phyloP scores from a whole-genome alignment of 495 filamentous ascomycete species.

The Darksidea phi region DNA sequence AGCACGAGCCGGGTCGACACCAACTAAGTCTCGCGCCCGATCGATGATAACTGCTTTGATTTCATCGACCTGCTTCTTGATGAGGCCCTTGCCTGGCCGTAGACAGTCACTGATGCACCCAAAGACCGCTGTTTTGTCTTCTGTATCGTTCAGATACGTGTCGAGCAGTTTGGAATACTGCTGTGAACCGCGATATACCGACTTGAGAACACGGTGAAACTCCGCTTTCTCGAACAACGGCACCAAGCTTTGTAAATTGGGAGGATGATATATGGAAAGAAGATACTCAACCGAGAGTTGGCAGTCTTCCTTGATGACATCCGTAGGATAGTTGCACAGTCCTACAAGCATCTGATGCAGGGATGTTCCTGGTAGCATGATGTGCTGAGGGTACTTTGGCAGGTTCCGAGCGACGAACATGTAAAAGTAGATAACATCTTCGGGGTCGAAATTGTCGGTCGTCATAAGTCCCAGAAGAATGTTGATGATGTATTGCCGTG shows the following conservation, averaged over 20 bases:
- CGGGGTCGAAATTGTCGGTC: constrained; percentile 63
- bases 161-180: constrained; percentile 76
- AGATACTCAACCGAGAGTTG: constrained; percentile 95
- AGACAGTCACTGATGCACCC: constrained; percentile 79
- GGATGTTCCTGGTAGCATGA: constrained; percentile 81
- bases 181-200: constrained; percentile 76
- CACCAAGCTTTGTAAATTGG: constrained; percentile 72
- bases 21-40: constrained; percentile 65
- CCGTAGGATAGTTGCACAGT: constrained; percentile 77
- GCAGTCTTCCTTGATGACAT: constrained; percentile 85
- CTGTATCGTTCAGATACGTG: constrained; percentile 81
- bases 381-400: constrained; percentile 94
- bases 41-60: constrained; percentile 68
- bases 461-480: constrained; percentile 89
- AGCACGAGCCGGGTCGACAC: constrained; percentile 65
- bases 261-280: constrained; percentile 86
- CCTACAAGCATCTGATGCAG: constrained; percentile 77
- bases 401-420: constrained; percentile 98
- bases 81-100: constrained; percentile 65
- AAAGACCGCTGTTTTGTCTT: constrained; percentile 71
- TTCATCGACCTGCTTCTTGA: constrained; percentile 71
- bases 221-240: constrained; percentile 74
- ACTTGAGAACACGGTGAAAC: constrained; percentile 92
- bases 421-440: constrained; percentile 89
- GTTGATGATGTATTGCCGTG: constrained; percentile 85